Conservation (phyloP, 2,329 filamentous ascomycete species). For the Xylaria sp. region DNA sequence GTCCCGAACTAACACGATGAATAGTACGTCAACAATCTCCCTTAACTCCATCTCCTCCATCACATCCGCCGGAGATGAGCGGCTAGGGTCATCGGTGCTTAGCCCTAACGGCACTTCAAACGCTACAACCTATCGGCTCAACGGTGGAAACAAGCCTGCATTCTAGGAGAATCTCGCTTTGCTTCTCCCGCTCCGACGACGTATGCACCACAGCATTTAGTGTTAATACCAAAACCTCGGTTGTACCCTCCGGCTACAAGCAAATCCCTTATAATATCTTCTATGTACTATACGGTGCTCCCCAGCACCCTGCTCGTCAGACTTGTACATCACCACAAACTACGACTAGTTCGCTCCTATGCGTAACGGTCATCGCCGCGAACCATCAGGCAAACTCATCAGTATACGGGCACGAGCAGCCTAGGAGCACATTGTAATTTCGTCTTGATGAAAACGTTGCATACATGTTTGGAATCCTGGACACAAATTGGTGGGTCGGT, state of each 20-base stretch:
- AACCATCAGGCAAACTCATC: not conserved
- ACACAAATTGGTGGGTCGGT: slow-evolving; percentile 33
- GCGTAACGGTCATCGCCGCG: slow-evolving; percentile 1
- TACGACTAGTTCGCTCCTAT: slow-evolving; percentile 2
- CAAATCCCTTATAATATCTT: not conserved
- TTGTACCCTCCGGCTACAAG: slow-evolving; percentile 7
- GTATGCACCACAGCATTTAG: slow-evolving; percentile 39
- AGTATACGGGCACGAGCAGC: slow-evolving; percentile 1
- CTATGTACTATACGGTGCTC: slow-evolving; percentile 10
- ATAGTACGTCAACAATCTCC: slow-evolving; percentile 51
- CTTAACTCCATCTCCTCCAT: slow-evolving; percentile 49
- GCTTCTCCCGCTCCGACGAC: slow-evolving; percentile 38
- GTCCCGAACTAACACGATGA: slow-evolving; percentile 62
- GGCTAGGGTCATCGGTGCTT: slow-evolving; percentile 44
- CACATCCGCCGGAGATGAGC: slow-evolving; percentile 47
- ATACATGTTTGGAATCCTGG: slow-evolving; percentile 40
- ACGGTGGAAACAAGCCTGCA: slow-evolving; percentile 48
- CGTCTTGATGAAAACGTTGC: slow-evolving; percentile 37
- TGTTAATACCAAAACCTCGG: not conserved
- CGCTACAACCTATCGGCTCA: slow-evolving; percentile 42
- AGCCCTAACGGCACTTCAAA: slow-evolving; percentile 46
- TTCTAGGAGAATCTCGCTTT: slow-evolving; percentile 48
- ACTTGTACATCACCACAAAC: slow-evolving; percentile 14
- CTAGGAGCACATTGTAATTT: slow-evolving; percentile 13
- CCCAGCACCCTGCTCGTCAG: not conserved